phyloP scores from a whole-genome alignment of 225 moss, liverwort and hornwort species.

The Climacium dendroides region DNA sequence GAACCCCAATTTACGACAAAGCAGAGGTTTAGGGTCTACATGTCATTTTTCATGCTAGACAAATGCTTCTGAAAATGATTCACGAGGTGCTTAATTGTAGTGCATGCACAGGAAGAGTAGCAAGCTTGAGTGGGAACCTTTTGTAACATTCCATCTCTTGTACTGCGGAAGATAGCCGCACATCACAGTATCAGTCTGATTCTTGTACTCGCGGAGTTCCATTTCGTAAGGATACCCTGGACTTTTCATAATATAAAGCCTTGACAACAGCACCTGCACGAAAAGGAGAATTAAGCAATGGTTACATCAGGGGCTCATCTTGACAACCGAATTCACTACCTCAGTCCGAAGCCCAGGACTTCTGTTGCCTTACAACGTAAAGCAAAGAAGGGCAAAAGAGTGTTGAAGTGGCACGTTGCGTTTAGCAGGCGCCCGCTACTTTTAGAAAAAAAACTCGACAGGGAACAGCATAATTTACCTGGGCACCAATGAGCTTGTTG shows the following conservation, averaged over 20 bases:
- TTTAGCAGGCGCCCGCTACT: not conserved
- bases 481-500: constrained; percentile 75
- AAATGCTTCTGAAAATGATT: not conserved
- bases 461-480: constrained; percentile 26
- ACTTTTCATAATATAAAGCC: constrained; percentile 37
- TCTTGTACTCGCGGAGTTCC: constrained; percentile 29
- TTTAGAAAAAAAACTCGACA: too few relatives aligned
- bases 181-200: constrained; percentile 48
- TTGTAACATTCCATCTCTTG: constrained; percentile 41
- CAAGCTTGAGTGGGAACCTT: constrained; percentile 11
- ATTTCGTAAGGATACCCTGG: constrained; percentile 42
- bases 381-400: not conserved
- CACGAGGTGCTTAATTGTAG: not conserved
- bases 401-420: not conserved
- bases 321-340: not conserved
- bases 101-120: not conserved
- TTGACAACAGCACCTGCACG: constrained; percentile 41
- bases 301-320: not conserved
- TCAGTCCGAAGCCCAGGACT: not conserved
- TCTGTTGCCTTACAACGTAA: not conserved
- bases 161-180: constrained; percentile 38
- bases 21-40: not conserved
- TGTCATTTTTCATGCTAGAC: not conserved
- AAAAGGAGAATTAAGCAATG: not conserved
- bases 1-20: not conserved